Conservation (phyloP, 164 flowering plant species). For the Vitis amurensis region DNA sequence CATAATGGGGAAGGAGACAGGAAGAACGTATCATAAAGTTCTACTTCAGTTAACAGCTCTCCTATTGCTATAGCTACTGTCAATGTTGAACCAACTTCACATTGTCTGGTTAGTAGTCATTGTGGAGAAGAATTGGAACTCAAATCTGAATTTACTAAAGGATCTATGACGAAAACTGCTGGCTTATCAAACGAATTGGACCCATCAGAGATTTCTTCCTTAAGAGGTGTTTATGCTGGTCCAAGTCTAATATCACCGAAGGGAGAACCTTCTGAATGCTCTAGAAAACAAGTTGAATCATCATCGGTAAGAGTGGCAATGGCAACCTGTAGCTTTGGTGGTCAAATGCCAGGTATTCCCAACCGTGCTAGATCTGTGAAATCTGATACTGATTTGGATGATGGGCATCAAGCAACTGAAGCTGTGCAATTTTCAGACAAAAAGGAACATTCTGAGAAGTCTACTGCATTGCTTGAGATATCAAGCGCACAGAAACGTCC, state of each 20-base stretch:
- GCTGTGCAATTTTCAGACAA: neutral
- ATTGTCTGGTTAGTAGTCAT: no score
- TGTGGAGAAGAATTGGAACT: no score
- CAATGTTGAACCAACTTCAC: neutral
- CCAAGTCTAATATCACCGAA: neutral
- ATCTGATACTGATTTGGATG: neutral
- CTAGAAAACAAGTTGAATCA: constrained; percentile 8
- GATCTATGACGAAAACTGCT: neutral
- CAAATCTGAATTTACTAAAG: no score
- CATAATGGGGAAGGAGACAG: neutral
- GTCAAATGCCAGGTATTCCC: neutral
- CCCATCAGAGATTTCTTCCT: constrained; percentile 7
- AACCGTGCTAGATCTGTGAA: neutral
- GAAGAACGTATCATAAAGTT: neutral
- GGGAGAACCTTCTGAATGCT: constrained; percentile 19
- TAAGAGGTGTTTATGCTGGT: neutral
- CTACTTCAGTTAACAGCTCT: neutral
- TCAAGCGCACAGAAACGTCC: neutral
- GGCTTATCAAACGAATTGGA: constrained; percentile 2
- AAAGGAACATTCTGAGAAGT: neutral
- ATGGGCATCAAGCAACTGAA: neutral
- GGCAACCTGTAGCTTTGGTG: neutral
- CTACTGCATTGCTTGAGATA: neutral
- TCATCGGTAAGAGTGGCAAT: neutral
- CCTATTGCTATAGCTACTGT: neutral